Conservation (phyloP, 2,329 filamentous ascomycete genomes). For the Aureobasidium subglaciale region DNA sequence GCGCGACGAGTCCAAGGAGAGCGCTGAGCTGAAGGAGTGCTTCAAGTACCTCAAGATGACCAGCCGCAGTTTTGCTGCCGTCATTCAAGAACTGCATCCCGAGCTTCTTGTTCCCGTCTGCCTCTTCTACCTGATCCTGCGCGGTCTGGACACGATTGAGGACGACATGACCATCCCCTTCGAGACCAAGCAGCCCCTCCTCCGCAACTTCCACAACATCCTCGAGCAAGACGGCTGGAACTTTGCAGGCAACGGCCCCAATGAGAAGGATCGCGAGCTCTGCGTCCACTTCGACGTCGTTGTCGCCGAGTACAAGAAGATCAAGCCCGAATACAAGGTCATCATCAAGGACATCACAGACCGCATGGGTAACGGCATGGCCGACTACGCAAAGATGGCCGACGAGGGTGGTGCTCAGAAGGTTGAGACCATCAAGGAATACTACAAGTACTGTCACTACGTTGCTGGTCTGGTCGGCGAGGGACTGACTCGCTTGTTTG, state of each 20-base stretch:
- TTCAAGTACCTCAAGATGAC: slow-evolving; percentile 81
- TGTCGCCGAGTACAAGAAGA: slow-evolving; percentile 75
- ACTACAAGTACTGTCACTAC: slow-evolving; percentile 96
- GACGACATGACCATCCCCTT: slow-evolving; percentile 92
- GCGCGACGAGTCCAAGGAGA: slow-evolving; percentile 70
- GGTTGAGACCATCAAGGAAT: slow-evolving; percentile 77
- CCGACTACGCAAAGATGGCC: slow-evolving; percentile 81
- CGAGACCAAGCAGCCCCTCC: slow-evolving; percentile 73
- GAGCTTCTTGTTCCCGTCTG: slow-evolving; percentile 84
- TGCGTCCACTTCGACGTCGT: slow-evolving; percentile 88
- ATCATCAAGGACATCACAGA: slow-evolving; percentile 90
- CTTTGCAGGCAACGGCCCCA: slow-evolving; percentile 73
- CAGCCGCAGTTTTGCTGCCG: slow-evolving; percentile 84
- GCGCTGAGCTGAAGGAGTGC: slow-evolving; percentile 67
- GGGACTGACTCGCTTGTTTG: slow-evolving; percentile 82
- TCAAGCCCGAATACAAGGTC: slow-evolving; percentile 74
- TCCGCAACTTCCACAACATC: slow-evolving; percentile 73
- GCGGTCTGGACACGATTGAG: slow-evolving; percentile 95
- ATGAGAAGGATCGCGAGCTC: slow-evolving; percentile 91
- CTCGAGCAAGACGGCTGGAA: slow-evolving; percentile 85
- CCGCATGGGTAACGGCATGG: slow-evolving; percentile 98
- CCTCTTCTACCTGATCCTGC: slow-evolving; percentile 87
- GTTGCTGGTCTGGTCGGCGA: slow-evolving; percentile 98
- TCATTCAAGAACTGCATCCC: slow-evolving; percentile 92
- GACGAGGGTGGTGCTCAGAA: slow-evolving; percentile 56